These are phyloP conservation scores for Sanghuangporus weigelae DNA, from an alignment of 1,284 basidiomycete genomes.

Conservation along the genomic window DNA sequence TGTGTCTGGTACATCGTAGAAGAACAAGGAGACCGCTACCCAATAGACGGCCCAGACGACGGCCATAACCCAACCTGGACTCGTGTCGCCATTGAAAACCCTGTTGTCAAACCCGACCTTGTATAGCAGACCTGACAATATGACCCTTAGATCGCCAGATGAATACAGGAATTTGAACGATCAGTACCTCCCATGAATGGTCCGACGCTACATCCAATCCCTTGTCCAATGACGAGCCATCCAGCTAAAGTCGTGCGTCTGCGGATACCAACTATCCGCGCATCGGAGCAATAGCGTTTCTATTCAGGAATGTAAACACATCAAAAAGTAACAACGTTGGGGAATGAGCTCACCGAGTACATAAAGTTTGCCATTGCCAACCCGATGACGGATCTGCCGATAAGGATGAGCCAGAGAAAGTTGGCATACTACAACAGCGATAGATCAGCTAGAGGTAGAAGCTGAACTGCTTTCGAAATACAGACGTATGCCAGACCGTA, in stretches of 20 bases:
- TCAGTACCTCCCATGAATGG: slow-evolving; percentile 47
- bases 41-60: slow-evolving; percentile 49
- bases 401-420: slow-evolving; percentile 44
- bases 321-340: not conserved
- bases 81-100: slow-evolving; percentile 59
- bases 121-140: slow-evolving; percentile 43
- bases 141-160: not conserved
- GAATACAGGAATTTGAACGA: not conserved
- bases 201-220: slow-evolving; percentile 56
- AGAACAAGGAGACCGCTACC: slow-evolving; percentile 34
- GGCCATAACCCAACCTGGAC: slow-evolving; percentile 65
- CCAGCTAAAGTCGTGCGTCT: slow-evolving; percentile 58
- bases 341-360: slow-evolving; percentile 29
- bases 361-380: slow-evolving; percentile 42
- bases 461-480: slow-evolving; percentile 27
- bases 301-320: not conserved
- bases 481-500: slow-evolving; percentile 30
- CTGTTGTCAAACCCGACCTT: slow-evolving; percentile 46
- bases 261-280: slow-evolving; percentile 59
- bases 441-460: slow-evolving; percentile 34
- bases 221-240: slow-evolving; percentile 60
- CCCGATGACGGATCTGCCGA: slow-evolving; percentile 44
- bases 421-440: slow-evolving; percentile 37
- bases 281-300: slow-evolving; percentile 62
- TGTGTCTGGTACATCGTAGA: slow-evolving; percentile 41